These are phyloP conservation scores for Beta vulgaris DNA, from an alignment of 148 eudicot genomes.

Conservation along the genomic window DNA sequence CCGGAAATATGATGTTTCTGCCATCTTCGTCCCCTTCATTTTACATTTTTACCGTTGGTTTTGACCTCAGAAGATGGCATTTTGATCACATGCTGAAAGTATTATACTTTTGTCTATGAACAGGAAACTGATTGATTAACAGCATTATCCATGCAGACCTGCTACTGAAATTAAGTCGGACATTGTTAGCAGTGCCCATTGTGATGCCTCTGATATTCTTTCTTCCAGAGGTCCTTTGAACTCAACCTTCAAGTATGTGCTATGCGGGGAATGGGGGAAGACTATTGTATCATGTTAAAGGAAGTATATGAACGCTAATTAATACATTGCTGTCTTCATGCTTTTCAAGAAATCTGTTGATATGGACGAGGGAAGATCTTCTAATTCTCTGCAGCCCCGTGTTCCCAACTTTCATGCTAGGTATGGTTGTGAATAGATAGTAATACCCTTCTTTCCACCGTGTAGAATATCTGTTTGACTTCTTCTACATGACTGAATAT, in stretches of 20 bases:
- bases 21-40: background rate
- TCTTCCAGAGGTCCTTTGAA: constrained; percentile 18
- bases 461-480: background rate
- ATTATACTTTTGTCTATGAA: constrained; percentile 2
- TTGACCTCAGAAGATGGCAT: constrained; percentile 1
- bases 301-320: constrained; percentile 2
- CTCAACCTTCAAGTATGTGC: constrained; percentile 25
- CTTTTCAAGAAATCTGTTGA: constrained; percentile 24
- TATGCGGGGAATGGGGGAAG: constrained; percentile 6
- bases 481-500: constrained; percentile 11
- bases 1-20: background rate
- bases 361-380: constrained; percentile 21
- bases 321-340: background rate
- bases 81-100: constrained; percentile 15
- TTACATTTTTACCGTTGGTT: background rate
- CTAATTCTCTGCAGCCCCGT: constrained; percentile 22
- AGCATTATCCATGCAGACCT: constrained; percentile 16
- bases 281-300: background rate
- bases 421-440: constrained; percentile 17
- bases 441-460: background rate
- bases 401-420: constrained; percentile 35
- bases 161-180: constrained; percentile 10
- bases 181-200: constrained; percentile 28
- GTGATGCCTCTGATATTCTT: constrained; percentile 31
- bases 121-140: constrained; percentile 7